Evolutionary conservation across 768 basidiomycete species (phyloP), one percentile per base, ranked within the genome.

Genomic region (Rhodotorula kratochvilovae): DNA sequence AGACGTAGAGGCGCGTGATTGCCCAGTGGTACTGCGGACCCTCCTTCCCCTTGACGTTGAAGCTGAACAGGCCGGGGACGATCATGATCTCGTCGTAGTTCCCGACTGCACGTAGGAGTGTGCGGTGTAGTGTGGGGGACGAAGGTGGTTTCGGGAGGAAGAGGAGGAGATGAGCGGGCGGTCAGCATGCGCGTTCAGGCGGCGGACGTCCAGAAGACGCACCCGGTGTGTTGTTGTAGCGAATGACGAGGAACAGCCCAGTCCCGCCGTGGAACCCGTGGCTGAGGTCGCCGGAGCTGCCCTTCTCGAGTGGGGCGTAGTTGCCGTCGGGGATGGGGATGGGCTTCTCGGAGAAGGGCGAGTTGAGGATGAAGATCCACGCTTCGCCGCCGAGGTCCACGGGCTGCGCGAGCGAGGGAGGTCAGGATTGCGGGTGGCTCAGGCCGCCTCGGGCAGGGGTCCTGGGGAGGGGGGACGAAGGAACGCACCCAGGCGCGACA

Each of bases 1-100:
- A 57, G 21, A 70, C 69, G 56, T 70, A 70, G 60, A 70, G 66
- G 16, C 69, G 54, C 53, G 69, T 66, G 54, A 61, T 57, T 35
- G 56, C 45, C 25, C 61, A 17, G 45, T 56, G 54, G 54, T 70
- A 70, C n/a, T 51, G 39, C 7, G 17, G 4, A 10, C 51, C 29
- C 11, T 23, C 1, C 15, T 54, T n/a, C 19, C 56, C 53, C n/a
- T 43, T 43, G 35, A 27, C 36, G 21, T 31, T 21, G 11, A 35
- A 36, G 19, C 45, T 39, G 64, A 70, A 70, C 0, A 70, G 33
- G 29, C 69, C 69, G 15, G 69, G 69, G 3, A 66, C 50, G 42
- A 43, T 62, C 10, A 70, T 43, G 13, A 70, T 35, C 36, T 70
- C 69, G 58, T 70, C 69, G 58, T 70, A 70, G 10, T 54, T 53